A percentile compares a stretch with the other conserved stretches of the same genome.
Conservation (phyloP, 306 rosid species). For the Cucumis hystrix region DNA sequence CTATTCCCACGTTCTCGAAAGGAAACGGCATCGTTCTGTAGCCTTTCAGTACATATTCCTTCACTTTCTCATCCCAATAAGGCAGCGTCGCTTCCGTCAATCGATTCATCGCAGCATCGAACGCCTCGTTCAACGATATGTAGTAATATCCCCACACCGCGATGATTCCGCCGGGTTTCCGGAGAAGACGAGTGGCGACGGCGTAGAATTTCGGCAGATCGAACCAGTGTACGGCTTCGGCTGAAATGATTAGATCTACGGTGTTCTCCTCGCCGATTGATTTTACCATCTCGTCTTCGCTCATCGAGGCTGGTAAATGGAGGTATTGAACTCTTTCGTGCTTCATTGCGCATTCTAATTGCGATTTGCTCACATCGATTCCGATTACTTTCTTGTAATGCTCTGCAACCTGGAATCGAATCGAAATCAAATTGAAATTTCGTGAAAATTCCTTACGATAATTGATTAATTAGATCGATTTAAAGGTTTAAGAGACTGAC, state of each 20-base stretch:
- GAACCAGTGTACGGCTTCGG: conserved; percentile 28
- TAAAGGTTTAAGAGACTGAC: conserved; percentile 1
- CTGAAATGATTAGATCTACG: conserved; percentile 16
- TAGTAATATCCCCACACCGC: conserved; percentile 23
- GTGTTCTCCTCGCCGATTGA: conserved; percentile 18
- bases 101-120: conserved; percentile 2
- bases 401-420: conserved; percentile 13
- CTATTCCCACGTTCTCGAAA: conserved; percentile 22
- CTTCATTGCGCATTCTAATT: conserved; percentile 14
- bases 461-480: not conserved
- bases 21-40: conserved; percentile 26
- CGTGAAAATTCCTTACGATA: not conserved
- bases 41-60: conserved; percentile 5
- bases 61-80: not conserved
- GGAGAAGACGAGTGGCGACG: conserved; percentile 10
- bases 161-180: conserved; percentile 22
- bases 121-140: not conserved
- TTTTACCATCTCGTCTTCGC: conserved; percentile 16
- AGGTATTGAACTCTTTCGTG: conserved; percentile 22
- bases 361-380: conserved; percentile 17
- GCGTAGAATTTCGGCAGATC: conserved; percentile 22
- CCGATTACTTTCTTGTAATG: conserved; percentile 22
- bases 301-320: conserved; percentile 15
- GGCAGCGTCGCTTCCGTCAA: conserved; percentile 1
- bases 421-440: not conserved